These are phyloP conservation scores for Poronia punctata DNA, from an alignment of 495 filamentous ascomycete genomes.

Conservation along the genomic window DNA sequence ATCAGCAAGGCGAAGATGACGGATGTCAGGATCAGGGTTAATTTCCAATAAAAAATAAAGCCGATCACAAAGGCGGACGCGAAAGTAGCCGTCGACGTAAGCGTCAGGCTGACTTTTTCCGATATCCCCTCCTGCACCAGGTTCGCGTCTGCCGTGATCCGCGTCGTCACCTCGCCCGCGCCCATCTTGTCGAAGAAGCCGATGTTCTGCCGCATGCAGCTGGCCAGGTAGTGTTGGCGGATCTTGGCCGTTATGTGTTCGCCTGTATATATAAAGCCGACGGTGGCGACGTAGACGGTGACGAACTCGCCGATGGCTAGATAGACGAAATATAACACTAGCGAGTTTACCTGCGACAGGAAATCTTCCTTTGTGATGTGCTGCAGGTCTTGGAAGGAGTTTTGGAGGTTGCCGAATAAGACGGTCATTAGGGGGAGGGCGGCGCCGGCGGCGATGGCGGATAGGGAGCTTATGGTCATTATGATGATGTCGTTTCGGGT, in stretches of 20 bases:
- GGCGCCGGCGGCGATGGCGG: slow-evolving; percentile 71
- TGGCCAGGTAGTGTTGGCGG: slow-evolving; percentile 72
- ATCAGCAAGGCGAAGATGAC: slow-evolving; percentile 67
- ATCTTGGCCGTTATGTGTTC: slow-evolving; percentile 84
- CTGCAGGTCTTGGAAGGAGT: slow-evolving; percentile 56
- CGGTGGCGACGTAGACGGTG: slow-evolving; percentile 71
- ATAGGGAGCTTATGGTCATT: slow-evolving; percentile 56
- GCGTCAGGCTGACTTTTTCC: slow-evolving; percentile 72
- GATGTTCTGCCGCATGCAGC: slow-evolving; percentile 84
- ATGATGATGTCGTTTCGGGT: slow-evolving; percentile 68
- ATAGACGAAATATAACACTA: slow-evolving; percentile 86
- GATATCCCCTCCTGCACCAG: slow-evolving; percentile 83
- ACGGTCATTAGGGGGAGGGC: slow-evolving; percentile 85
- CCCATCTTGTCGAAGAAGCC: slow-evolving; percentile 89
- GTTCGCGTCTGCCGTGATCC: slow-evolving; percentile 88
- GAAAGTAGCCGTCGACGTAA: slow-evolving; percentile 71
- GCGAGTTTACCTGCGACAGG: slow-evolving; percentile 49
- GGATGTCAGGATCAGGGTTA: slow-evolving; percentile 75
- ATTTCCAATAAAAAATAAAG: slow-evolving; percentile 77
- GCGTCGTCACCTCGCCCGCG: slow-evolving; percentile 85
- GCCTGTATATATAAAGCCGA: slow-evolving; percentile 89
- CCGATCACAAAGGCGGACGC: slow-evolving; percentile 83
- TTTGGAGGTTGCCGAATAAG: slow-evolving; percentile 70
- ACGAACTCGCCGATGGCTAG: slow-evolving; percentile 81
- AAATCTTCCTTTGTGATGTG: slow-evolving; percentile 47